Evolutionary conservation across 192 early-diverging fungal species (phyloP).

Genomic region (Phlyctochytrium planicorne): DNA sequence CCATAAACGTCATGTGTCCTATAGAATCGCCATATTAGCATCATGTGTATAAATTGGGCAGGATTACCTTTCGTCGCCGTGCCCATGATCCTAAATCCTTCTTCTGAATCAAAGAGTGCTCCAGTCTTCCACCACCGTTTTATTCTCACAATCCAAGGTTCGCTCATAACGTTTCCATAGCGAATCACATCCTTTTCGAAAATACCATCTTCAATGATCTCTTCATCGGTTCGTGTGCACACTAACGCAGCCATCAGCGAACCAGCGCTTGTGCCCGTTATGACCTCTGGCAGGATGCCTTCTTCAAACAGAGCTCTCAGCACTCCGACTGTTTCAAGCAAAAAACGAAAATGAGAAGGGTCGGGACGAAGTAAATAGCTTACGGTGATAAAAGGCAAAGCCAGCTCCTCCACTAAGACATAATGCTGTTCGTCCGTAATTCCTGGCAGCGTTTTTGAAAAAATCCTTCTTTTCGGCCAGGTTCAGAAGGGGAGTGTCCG

Average conservation of each 20-base stretch:
- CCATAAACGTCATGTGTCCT: constrained; percentile 84
- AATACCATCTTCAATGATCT: constrained; percentile 49
- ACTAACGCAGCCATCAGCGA: constrained; percentile 55
- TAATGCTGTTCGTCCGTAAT: constrained; percentile 74
- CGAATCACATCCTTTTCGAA: constrained; percentile 25
- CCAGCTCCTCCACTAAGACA: constrained; percentile 77
- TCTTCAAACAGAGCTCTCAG: constrained; percentile 69
- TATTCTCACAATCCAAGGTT: constrained; percentile 25
- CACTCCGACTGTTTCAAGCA: constrained; percentile 73
- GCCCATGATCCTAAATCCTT: constrained; percentile 29
- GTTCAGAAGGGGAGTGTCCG: constrained; percentile 20
- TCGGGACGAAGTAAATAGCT: constrained; percentile 15
- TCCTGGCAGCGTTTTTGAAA: constrained; percentile 60
- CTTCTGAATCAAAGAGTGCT: constrained; percentile 34
- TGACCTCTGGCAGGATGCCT: constrained; percentile 66
- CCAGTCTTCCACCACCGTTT: constrained; percentile 32
- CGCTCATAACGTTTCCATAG: constrained; percentile 9
- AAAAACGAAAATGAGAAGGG: no score
- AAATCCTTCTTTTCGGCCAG: constrained; percentile 58
- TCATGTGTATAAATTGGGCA: no score
- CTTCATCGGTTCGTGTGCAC: constrained; percentile 67
- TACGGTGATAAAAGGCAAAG: constrained; percentile 44
- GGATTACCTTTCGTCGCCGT: constrained; percentile 32
- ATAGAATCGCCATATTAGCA: background rate
- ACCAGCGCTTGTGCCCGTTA: constrained; percentile 76